Conservation (phyloP, 2,329 filamentous ascomycete species). For the Epichloe glyceriae region DNA sequence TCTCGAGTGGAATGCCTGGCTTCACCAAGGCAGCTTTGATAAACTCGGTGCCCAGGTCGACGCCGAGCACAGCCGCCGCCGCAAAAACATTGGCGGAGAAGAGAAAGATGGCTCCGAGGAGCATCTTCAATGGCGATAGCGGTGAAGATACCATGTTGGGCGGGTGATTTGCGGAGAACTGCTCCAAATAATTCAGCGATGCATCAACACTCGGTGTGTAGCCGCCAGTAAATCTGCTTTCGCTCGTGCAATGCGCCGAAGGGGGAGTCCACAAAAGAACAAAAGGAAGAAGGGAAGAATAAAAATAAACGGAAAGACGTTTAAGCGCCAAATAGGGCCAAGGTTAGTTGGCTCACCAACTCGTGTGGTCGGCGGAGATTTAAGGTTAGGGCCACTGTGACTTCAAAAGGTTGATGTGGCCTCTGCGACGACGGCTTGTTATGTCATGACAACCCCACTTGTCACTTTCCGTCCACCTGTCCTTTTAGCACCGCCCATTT, state of each 20-base stretch:
- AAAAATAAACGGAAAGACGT: too few relatives aligned
- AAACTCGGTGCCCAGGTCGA: constrained; percentile 93
- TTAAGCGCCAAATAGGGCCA: too few relatives aligned
- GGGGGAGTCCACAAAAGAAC: neutral
- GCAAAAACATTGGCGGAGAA: constrained; percentile 35
- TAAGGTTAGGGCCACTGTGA: neutral
- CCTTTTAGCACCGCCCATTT: neutral
- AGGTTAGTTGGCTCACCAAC: neutral
- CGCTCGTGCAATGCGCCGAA: neutral
- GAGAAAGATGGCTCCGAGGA: constrained; percentile 25
- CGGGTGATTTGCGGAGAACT: constrained; percentile 9
- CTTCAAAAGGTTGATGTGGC: constrained; percentile 22
- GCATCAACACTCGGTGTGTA: constrained; percentile 1
- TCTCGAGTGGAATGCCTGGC: constrained; percentile 91
- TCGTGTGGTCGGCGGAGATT: neutral
- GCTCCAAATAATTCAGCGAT: constrained; percentile 1
- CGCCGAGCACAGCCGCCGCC: constrained; percentile 66
- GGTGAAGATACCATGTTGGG: constrained; percentile 22
- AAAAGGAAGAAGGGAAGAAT: too few relatives aligned
- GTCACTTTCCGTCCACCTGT: constrained; percentile 1
- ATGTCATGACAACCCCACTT: constrained; percentile 8
- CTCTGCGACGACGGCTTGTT: constrained; percentile 10
- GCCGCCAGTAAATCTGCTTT: neutral
- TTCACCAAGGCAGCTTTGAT: constrained; percentile 95
- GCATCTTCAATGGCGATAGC: constrained; percentile 24